Evolutionary conservation across 2,329 filamentous ascomycete genomes (phyloP), one percentile per base, ranked within the genome.

Genomic region (Metarhizium robertsii): DNA sequence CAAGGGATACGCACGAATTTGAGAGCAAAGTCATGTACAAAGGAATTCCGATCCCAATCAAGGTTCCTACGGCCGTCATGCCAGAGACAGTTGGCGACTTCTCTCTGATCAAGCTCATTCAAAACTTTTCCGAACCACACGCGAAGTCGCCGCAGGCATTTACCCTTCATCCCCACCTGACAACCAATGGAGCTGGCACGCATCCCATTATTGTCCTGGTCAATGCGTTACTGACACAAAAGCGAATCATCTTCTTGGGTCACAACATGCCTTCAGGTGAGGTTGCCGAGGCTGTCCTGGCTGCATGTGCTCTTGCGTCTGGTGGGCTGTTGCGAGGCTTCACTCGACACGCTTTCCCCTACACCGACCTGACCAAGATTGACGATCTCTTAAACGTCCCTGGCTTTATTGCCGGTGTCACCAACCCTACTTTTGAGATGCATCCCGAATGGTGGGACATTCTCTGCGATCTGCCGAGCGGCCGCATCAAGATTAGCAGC

Each of bases 371-470:
- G 47, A 96, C 91, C 60, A 99, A 99, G 73, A 92, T 99, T 57
- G 94, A 99, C 62, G 94, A 97, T 67, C 80, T 99, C 11, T 79
- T 99, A 50, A 92, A 95, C 64, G 94, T 99, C 0, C 92, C 94
- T 6, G 94, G 94, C 2, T 99, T 99, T 71, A 96, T 99, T 64
- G 94, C 94, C 2, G 94, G 94, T 56, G 94, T 99, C 45, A 99
- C 92, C 1, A 99, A 99, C 67, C 94, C 94, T 6, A 92, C 91
- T 0, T 99, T 99, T 68, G 91, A 92, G 59, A 84, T 91, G 65
- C 92, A 97, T 65, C 89, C 88, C 0, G 92, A 96, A 68, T 99
- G 94, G 94, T 99, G 94, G 94, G 94, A 99, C 71, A 74, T 99
- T 10, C 79, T 99, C 13, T 99, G 94, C 70, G 94, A 99, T 70